Conservation (phyloP, 164 flowering plant genomes). For the Nelumbo lutea region DNA sequence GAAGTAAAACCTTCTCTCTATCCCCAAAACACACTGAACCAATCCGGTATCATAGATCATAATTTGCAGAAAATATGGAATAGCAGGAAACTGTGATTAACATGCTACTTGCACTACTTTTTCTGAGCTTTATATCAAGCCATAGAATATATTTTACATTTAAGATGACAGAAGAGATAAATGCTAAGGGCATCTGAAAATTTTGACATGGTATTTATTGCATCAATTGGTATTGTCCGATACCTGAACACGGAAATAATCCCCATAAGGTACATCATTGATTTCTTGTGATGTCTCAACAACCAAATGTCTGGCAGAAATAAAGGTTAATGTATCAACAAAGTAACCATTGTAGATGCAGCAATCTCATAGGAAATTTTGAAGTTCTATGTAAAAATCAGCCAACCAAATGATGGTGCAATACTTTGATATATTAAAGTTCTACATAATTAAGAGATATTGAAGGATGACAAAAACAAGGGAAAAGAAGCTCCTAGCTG, state of each 20-base stretch:
- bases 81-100: not conserved
- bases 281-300: slow-evolving; percentile 86
- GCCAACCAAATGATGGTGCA: no score
- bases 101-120: no score
- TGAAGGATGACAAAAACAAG: no score
- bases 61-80: not conserved
- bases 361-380: not conserved
- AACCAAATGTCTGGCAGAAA: slow-evolving; percentile 66
- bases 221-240: not conserved
- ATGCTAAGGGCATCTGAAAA: not conserved
- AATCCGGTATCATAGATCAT: no score
- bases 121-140: not conserved
- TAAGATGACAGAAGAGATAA: not conserved
- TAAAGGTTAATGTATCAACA: slow-evolving; percentile 17
- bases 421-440: no score
- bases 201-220: not conserved
- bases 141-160: not conserved
- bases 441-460: no score
- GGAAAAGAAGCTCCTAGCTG: no score
- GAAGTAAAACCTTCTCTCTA: no score
- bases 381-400: not conserved
- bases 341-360: not conserved
- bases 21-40: no score
- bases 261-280: slow-evolving; percentile 83
- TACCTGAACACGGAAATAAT: slow-evolving; percentile 92